These are phyloP conservation scores for Candida nanaspora DNA, from an alignment of 805 yeast species.

Conservation along the genomic window DNA sequence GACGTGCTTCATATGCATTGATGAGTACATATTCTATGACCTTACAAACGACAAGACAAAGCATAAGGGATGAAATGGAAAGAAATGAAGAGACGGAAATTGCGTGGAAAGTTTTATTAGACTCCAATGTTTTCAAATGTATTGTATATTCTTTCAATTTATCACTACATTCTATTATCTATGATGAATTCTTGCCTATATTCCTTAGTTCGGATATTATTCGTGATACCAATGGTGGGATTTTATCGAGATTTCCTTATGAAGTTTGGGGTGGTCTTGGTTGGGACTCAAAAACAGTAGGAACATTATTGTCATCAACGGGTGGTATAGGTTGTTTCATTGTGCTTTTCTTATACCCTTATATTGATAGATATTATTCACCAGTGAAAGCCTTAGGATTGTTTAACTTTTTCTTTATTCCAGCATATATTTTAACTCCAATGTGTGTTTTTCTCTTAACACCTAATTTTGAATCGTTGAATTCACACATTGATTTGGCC, in stretches of 20 bases:
- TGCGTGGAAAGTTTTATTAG: conserved; percentile 12
- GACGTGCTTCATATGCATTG: conserved; percentile 2
- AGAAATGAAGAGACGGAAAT: conserved; percentile 2
- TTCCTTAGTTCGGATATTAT: conserved; percentile 30
- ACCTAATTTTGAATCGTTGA: conserved; percentile 3
- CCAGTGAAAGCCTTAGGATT: conserved; percentile 37
- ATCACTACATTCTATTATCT: conserved; percentile 42
- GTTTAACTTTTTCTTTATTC: conserved; percentile 34
- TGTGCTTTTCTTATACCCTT: conserved; percentile 44
- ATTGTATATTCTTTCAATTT: conserved; percentile 30
- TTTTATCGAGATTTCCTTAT: conserved; percentile 39
- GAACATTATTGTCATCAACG: conserved; percentile 40
- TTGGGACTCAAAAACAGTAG: conserved; percentile 38
- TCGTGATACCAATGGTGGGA: conserved; percentile 1
- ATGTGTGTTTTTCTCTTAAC: conserved; percentile 37
- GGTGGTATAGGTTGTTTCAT: conserved; percentile 48
- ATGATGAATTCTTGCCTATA: conserved; percentile 49
- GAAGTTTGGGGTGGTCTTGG: conserved; percentile 47
- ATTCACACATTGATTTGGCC: neutral
- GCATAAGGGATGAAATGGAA: conserved; percentile 3
- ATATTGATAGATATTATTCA: conserved; percentile 39
- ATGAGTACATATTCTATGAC: neutral
- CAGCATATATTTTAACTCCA: conserved; percentile 40
- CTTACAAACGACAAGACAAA: neutral
- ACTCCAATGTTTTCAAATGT: conserved; percentile 4